Evolutionary conservation across 306 rosid species (phyloP).

Genomic region (Oxytropis ochrocephala): DNA sequence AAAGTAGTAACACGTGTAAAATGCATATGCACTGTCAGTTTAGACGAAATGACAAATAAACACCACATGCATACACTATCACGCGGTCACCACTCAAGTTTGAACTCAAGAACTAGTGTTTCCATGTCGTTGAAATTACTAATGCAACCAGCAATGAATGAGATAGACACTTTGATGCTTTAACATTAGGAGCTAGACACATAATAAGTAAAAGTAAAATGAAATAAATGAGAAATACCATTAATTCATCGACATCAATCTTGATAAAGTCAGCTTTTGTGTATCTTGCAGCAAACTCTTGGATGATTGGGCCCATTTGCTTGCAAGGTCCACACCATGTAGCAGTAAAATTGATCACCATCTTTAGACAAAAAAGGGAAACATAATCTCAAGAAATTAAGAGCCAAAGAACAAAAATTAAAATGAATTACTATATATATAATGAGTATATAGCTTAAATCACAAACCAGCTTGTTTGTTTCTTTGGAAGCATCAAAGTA

Average conservation of each 20-base stretch:
- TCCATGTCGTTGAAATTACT: too few relatives aligned
- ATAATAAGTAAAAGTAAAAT: background rate
- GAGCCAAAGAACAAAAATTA: background rate
- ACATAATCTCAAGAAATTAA: background rate
- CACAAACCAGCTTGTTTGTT: conserved; percentile 55
- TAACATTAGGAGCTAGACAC: too few relatives aligned
- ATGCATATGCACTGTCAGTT: background rate
- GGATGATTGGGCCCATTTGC: conserved; percentile 50
- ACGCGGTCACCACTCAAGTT: too few relatives aligned
- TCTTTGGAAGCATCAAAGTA: conserved; percentile 41
- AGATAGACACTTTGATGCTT: too few relatives aligned
- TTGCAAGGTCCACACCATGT: conserved; percentile 87
- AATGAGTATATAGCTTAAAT: background rate
- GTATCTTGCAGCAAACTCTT: conserved; percentile 48
- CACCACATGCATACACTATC: too few relatives aligned
- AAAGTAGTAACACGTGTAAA: background rate
- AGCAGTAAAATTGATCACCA: conserved; percentile 82
- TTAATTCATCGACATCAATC: conserved; percentile 70
- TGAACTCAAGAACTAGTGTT: too few relatives aligned
- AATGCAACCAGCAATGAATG: too few relatives aligned
- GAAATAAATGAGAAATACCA: conserved; percentile 27
- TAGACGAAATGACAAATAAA: too few relatives aligned
- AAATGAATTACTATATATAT: background rate
- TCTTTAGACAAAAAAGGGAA: conserved; percentile 19
- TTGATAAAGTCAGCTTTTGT: conserved; percentile 51